Evolutionary conservation across 2,329 filamentous ascomycete genomes (phyloP).

Genomic region (Thielaviopsis euricoi): DNA sequence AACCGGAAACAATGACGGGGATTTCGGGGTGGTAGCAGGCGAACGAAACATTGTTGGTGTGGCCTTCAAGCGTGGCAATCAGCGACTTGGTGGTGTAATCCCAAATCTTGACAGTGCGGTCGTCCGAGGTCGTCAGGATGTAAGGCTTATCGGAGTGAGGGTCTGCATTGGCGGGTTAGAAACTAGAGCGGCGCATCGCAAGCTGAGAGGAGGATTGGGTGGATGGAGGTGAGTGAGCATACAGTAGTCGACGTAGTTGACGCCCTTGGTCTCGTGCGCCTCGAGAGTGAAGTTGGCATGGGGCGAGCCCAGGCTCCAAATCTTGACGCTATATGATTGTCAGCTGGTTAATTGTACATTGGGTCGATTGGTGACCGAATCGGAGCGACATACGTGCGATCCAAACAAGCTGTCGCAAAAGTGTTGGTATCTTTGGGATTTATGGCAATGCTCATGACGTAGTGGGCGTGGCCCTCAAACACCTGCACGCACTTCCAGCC

Average conservation of each 20-base stretch:
- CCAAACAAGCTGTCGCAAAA: constrained; percentile 83
- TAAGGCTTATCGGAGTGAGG: constrained; percentile 64
- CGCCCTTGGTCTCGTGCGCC: constrained; percentile 91
- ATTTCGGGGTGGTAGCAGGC: constrained; percentile 95
- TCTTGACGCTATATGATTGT: constrained; percentile 57
- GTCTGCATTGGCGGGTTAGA: constrained; percentile 18
- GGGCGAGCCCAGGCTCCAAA: constrained; percentile 90
- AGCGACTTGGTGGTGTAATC: constrained; percentile 97
- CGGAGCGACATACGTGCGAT: constrained; percentile 31
- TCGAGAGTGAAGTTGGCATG: constrained; percentile 93
- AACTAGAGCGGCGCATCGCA: not conserved
- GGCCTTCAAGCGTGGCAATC: constrained; percentile 90
- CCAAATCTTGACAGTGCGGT: constrained; percentile 95
- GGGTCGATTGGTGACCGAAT: no score
- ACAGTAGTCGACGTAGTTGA: constrained; percentile 89
- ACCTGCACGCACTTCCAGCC: constrained; percentile 95
- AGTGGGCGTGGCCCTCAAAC: constrained; percentile 91
- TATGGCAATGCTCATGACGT: constrained; percentile 91
- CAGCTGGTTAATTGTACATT: not conserved
- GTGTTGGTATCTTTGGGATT: constrained; percentile 95
- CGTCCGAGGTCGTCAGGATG: constrained; percentile 89
- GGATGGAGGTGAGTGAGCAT: not conserved
- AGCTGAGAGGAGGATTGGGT: not conserved
- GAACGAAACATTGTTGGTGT: constrained; percentile 96
- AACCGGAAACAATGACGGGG: constrained; percentile 92